Conservation (phyloP, 768 basidiomycete species). For the Exidia glandulosa region DNA sequence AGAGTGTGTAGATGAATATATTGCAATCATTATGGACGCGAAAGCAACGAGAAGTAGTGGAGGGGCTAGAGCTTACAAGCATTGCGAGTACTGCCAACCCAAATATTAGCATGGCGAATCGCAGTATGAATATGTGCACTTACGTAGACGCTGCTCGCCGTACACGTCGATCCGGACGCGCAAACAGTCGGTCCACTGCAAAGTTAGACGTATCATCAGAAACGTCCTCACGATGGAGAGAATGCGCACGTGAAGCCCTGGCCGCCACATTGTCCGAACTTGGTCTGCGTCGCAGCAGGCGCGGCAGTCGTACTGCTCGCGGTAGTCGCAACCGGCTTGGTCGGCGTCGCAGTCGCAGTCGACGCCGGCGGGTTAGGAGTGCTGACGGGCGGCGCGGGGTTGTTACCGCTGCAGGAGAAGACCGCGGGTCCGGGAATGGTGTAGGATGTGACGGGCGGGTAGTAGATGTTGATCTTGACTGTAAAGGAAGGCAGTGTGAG, state of each 20-base stretch:
- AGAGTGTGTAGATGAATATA: too few species aligned
- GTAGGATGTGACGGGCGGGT: conserved; percentile 5
- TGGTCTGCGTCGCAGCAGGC: conserved; percentile 5
- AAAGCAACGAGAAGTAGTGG: too few species aligned
- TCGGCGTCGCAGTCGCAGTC: background rate
- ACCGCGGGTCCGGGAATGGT: conserved; percentile 18
- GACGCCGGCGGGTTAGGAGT: too few species aligned
- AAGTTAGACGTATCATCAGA: background rate
- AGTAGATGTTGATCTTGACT: conserved; percentile 23
- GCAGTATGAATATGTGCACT: background rate
- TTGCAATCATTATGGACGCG: too few species aligned
- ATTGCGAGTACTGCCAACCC: background rate
- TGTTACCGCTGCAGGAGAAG: conserved; percentile 18
- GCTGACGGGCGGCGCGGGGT: background rate
- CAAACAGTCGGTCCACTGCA: background rate
- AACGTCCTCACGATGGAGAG: background rate
- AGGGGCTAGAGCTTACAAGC: background rate
- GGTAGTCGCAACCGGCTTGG: background rate
- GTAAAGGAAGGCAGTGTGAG: background rate
- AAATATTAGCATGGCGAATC: background rate
- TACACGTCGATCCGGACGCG: background rate
- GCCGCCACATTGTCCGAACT: background rate
- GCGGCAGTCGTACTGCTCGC: background rate
- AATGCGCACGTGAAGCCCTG: background rate
- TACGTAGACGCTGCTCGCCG: background rate